A percentile compares a stretch with the other conserved stretches of the same genome.
These are phyloP conservation scores for Colletotrichum graminicola DNA, from an alignment of 2,329 filamentous ascomycete genomes.

Conservation along the genomic window DNA sequence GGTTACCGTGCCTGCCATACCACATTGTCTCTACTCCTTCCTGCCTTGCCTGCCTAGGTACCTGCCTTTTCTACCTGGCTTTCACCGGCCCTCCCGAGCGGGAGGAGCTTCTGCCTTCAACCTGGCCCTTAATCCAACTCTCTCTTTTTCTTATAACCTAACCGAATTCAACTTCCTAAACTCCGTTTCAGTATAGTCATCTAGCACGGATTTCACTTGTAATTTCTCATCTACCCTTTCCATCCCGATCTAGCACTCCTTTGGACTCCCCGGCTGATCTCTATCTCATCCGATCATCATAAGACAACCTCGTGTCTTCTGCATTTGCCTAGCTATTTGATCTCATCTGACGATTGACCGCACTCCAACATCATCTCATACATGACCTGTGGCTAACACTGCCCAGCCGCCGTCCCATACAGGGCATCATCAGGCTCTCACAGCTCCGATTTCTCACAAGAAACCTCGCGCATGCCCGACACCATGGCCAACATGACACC, in stretches of 20 bases:
- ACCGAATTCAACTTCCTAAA: not conserved
- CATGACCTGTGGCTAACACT: not conserved
- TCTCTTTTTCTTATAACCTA: not conserved
- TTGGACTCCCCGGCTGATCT: not conserved
- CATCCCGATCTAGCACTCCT: not conserved
- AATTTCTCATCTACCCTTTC: not conserved
- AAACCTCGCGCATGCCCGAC: not conserved
- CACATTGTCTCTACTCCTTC: not conserved
- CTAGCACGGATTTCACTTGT: not conserved
- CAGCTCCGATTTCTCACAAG: not conserved
- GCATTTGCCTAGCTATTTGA: not conserved
- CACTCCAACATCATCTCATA: not conserved
- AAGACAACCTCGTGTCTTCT: too few species aligned
- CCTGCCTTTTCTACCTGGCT: not conserved
- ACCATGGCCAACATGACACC: not conserved
- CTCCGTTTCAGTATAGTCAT: not conserved
- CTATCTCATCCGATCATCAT: not conserved
- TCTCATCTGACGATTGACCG: not conserved
- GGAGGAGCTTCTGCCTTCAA: not conserved
- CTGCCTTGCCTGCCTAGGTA: not conserved
- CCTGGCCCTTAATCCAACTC: not conserved
- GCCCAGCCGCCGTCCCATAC: constrained; percentile 6
- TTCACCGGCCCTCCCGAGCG: not conserved
- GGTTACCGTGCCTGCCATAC: not conserved
- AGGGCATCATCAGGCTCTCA: constrained; percentile 7